A percentile compares a stretch with the other conserved stretches of the same genome.
These are phyloP conservation scores for Gracilaria domingensis DNA, from an alignment of 23 red algal genomes.

Conservation along the genomic window DNA sequence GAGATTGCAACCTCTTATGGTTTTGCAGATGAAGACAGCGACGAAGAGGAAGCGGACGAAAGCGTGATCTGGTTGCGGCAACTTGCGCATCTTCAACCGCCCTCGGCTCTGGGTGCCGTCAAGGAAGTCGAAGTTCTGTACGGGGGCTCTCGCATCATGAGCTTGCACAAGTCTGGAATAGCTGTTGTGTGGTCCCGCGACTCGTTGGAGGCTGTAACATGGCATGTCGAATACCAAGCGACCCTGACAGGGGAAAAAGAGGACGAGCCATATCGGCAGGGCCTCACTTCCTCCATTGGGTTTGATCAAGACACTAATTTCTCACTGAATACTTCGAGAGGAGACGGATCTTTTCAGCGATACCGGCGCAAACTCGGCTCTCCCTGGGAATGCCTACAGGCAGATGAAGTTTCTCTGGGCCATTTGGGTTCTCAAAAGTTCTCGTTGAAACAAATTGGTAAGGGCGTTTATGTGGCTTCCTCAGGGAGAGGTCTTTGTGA, in stretches of 20 bases:
- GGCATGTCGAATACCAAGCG: conserved; percentile 34
- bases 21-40: background rate
- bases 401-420: conserved; percentile 34
- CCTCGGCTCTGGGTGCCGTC: conserved; percentile 33
- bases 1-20: conserved; percentile 15
- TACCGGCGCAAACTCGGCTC: conserved; percentile 43
- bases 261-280: background rate
- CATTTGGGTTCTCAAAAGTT: conserved; percentile 2
- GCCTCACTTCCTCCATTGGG: conserved; percentile 36
- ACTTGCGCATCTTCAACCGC: conserved; percentile 30
- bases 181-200: conserved; percentile 58
- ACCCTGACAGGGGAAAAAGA: background rate
- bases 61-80: conserved; percentile 51
- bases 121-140: conserved; percentile 28
- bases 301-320: conserved; percentile 59
- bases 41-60: conserved; percentile 48
- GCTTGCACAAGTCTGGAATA: conserved; percentile 33
- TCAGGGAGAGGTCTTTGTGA: conserved; percentile 54
- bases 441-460: conserved; percentile 45
- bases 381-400: conserved; percentile 58
- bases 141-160: conserved; percentile 43
- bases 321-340: conserved; percentile 5
- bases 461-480: conserved; percentile 35
- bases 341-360: conserved; percentile 37
- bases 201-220: conserved; percentile 14